These are phyloP conservation scores for Mycosarcoma mackinlayi DNA, from an alignment of 1,284 basidiomycete species.

Conservation along the genomic window DNA sequence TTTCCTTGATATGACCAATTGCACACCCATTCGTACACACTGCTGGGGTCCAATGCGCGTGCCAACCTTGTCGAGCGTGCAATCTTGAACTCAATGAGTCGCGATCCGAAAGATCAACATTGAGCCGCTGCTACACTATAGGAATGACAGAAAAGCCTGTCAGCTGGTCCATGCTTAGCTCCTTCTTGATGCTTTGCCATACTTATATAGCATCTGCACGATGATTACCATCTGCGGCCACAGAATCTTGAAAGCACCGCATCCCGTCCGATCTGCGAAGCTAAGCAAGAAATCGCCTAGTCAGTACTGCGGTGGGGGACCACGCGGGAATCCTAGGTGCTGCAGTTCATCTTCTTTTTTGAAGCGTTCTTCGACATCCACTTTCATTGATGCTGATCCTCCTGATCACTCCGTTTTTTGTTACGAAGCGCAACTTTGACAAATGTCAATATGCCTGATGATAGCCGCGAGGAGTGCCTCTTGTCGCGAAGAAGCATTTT, in stretches of 20 bases:
- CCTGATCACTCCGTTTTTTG: too few relatives aligned
- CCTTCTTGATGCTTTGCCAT: background rate
- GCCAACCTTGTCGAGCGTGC: background rate
- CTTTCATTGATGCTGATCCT: background rate
- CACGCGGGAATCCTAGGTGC: constrained; percentile 83
- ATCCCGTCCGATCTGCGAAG: constrained; percentile 83
- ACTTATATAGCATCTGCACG: too few relatives aligned
- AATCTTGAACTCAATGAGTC: background rate
- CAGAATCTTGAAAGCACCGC: constrained; percentile 82
- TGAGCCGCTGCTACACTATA: too few relatives aligned
- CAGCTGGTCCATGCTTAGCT: too few relatives aligned
- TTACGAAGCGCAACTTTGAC: too few relatives aligned
- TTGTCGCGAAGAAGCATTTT: background rate
- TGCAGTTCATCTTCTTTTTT: constrained; percentile 73
- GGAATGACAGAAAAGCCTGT: too few relatives aligned
- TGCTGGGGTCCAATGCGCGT: too few relatives aligned
- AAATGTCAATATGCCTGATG: too few relatives aligned
- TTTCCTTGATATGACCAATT: constrained; percentile 27
- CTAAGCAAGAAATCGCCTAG: constrained; percentile 82
- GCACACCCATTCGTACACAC: constrained; percentile 20
- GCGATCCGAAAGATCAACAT: too few relatives aligned
- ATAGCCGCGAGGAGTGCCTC: too few relatives aligned
- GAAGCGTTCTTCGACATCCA: too few relatives aligned
- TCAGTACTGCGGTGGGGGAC: constrained; percentile 86
- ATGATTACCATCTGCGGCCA: constrained; percentile 82